Evolutionary conservation across 345 rosid genomes (phyloP), one percentile per base, ranked within the genome.

Genomic region (Acer yangbiense): DNA sequence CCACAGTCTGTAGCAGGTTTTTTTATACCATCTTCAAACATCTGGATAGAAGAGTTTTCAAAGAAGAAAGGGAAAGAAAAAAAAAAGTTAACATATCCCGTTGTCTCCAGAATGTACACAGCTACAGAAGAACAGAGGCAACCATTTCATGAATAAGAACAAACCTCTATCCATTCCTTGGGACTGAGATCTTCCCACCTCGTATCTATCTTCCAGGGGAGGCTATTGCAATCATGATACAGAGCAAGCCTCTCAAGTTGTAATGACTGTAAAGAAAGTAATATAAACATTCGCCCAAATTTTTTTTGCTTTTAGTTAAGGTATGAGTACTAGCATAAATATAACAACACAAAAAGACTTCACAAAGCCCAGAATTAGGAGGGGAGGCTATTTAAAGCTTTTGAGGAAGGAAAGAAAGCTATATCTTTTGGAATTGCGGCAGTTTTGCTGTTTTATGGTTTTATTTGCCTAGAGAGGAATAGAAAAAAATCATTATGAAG

Each of bases 1-100:
- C 69, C 85, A 80, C 67, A 39, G 69, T 82, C 84, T 57, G 76
- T 60, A 71, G 86, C 81, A 58, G 90, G 85, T 80, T 90, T 94
- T 76, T 90, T 94, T 78, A 96, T 89, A 76, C 99, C 99, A 80
- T 92, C 99, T 89, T 96, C 99, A 85, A 92, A 96, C 85, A 96
- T 87, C 99, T 96, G 84, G 50, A 69, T 55, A 76, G 72, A 39
- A 80, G 58, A 72, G 35, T 21, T 35, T 35, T 35, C 11, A 71
- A 62, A 9, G n/a, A 14, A 17, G 43, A 73, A 29, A 43, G 25
- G 64, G 55, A 35, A 35, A 2, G 1, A 35, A 35, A 57, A 68
- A 27, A 44, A 64, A 55, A 27, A 46, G 12, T 7, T 52, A 16
- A 17, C 50, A 52, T 46, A 83, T 76, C 16, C 71, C 1, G 4